These are phyloP conservation scores for Colletotrichum lindemuthianum DNA, from an alignment of 2,329 filamentous ascomycete genomes.

Conservation along the genomic window DNA sequence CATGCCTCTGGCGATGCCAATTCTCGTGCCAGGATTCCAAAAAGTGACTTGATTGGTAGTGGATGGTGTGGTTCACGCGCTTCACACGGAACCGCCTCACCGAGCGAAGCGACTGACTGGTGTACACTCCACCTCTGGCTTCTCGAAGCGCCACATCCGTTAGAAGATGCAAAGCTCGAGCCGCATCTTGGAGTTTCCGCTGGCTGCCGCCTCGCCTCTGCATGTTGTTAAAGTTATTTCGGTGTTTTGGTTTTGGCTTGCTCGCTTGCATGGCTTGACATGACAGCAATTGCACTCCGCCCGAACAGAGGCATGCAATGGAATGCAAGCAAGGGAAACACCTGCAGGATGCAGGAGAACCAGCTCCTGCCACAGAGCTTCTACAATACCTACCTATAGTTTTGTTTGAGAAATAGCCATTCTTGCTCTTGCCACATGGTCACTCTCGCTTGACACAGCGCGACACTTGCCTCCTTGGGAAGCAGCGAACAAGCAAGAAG, in stretches of 20 bases:
- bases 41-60: no score
- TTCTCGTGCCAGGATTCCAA: no score
- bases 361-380: conserved; percentile 13
- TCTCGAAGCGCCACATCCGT: background rate
- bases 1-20: no score
- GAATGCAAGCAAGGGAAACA: conserved; percentile 8
- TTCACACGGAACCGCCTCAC: no score
- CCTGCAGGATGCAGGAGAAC: conserved; percentile 13
- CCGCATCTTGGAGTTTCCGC: conserved; percentile 12
- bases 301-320: background rate
- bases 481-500: no score
- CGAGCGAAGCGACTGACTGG: no score
- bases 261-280: conserved; percentile 22
- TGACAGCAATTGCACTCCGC: background rate
- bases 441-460: no score
- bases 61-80: no score
- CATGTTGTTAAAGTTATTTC: conserved; percentile 24
- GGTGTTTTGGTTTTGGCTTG: conserved; percentile 24
- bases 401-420: conserved; percentile 13
- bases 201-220: background rate
- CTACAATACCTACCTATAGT: background rate
- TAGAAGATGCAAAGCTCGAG: background rate
- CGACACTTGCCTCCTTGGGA: no score
- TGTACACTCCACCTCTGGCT: background rate
- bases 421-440: no score